A percentile compares a stretch with the other conserved stretches of the same genome.
These are phyloP conservation scores for Pseudozyma flocculosa DNA, from an alignment of 1,284 basidiomycete species.

Conservation along the genomic window DNA sequence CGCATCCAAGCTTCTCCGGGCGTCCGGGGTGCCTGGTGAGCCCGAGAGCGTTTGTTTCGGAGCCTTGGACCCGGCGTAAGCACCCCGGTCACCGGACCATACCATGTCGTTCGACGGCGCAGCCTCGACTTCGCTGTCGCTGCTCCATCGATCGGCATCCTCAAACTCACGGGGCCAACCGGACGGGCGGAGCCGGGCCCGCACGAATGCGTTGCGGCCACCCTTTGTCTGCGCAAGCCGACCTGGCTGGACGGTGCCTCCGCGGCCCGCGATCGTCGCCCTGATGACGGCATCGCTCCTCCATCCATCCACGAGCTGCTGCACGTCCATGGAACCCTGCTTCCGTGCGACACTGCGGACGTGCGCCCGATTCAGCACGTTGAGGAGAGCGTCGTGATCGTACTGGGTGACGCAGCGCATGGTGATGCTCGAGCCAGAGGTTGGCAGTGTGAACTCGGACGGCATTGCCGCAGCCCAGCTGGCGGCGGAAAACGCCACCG, in stretches of 20 bases:
- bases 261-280: slow-evolving; percentile 37
- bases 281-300: slow-evolving; percentile 30
- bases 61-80: no score
- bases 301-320: slow-evolving; percentile 22
- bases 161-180: slow-evolving; percentile 38
- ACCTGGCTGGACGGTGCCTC: slow-evolving; percentile 36
- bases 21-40: no score
- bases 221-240: slow-evolving; percentile 8
- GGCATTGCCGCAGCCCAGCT: not conserved
- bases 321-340: not conserved
- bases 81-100: not conserved
- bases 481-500: slow-evolving; percentile 12
- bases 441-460: slow-evolving; percentile 2
- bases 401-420: slow-evolving; percentile 29
- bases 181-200: slow-evolving; percentile 27
- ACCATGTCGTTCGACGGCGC: not conserved
- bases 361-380: slow-evolving; percentile 25
- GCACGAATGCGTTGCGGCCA: slow-evolving; percentile 29
- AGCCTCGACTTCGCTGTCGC: slow-evolving; percentile 33
- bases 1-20: not conserved
- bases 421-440: slow-evolving; percentile 10
- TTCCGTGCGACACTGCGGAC: slow-evolving; percentile 5
- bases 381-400: slow-evolving; percentile 32
- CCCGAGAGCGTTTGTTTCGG: not conserved
- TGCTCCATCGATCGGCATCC: slow-evolving; percentile 46